phyloP scores from a whole-genome alignment of 2,329 filamentous ascomycete genomes.

The Rhynchosporium graminicola region DNA sequence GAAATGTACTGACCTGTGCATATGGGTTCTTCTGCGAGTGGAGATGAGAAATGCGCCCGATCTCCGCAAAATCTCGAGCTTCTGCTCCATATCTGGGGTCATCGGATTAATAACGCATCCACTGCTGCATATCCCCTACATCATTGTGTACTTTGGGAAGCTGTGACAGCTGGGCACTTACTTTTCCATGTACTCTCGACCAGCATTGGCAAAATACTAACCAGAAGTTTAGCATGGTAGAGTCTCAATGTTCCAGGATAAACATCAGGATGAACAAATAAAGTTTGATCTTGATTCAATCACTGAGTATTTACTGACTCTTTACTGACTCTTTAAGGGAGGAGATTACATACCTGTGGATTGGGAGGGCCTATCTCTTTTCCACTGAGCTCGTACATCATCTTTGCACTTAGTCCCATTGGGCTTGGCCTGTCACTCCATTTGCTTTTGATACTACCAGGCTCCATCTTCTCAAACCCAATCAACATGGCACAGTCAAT shows the following conservation, averaged over 20 bases:
- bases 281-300: too few relatives aligned
- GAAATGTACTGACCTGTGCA: slow-evolving; percentile 59
- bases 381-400: slow-evolving; percentile 83
- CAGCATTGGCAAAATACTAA: slow-evolving; percentile 92
- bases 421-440: slow-evolving; percentile 87
- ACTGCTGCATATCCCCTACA: neutral
- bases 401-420: slow-evolving; percentile 67
- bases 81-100: slow-evolving; percentile 72
- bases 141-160: neutral
- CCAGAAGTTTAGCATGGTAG: too few relatives aligned
- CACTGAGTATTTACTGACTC: too few relatives aligned
- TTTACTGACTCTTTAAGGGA: too few relatives aligned
- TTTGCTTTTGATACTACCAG: slow-evolving; percentile 76
- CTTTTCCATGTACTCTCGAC: slow-evolving; percentile 93
- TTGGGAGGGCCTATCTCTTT: slow-evolving; percentile 80
- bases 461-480: slow-evolving; percentile 98
- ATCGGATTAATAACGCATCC: slow-evolving; percentile 13
- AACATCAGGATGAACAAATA: too few relatives aligned
- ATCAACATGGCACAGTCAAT: slow-evolving; percentile 91
- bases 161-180: slow-evolving; percentile 43
- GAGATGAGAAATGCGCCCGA: slow-evolving; percentile 86
- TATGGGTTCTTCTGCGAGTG: slow-evolving; percentile 93
- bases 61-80: slow-evolving; percentile 87
- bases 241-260: too few relatives aligned
- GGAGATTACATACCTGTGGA: slow-evolving; percentile 50